Evolutionary conservation across 2,329 filamentous ascomycete species (phyloP).

Genomic region (Colletotrichum theobromicola): DNA sequence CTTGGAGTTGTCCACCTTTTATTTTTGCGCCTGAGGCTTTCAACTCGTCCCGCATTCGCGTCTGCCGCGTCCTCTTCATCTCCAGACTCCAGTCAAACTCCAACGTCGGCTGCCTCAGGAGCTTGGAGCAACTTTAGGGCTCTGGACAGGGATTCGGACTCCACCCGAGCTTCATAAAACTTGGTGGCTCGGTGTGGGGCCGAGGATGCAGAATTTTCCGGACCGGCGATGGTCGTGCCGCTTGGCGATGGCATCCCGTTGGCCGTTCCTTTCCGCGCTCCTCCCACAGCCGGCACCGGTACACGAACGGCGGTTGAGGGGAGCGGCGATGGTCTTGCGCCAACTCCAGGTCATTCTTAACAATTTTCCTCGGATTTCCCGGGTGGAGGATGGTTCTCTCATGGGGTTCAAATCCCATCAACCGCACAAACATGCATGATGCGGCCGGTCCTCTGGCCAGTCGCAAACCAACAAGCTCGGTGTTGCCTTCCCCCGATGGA

Average conservation of each 20-base stretch:
- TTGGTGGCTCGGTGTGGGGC: constrained; percentile 12
- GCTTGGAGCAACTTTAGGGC: neutral
- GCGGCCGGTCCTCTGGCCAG: neutral
- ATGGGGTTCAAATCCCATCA: neutral
- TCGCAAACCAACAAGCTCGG: neutral
- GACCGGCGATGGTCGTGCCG: neutral
- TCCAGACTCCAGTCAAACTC: neutral
- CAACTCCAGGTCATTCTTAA: neutral
- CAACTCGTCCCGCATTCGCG: neutral
- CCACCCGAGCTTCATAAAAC: constrained; percentile 7
- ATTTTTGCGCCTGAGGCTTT: neutral
- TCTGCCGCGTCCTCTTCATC: neutral
- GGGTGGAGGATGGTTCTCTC: neutral
- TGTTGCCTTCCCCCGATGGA: neutral
- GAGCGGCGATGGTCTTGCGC: neutral
- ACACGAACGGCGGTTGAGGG: neutral
- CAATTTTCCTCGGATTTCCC: neutral
- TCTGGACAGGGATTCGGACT: neutral
- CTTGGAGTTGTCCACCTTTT: neutral
- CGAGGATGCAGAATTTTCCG: constrained; percentile 18
- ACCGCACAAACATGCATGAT: neutral
- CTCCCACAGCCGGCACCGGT: neutral
- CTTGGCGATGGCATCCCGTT: neutral
- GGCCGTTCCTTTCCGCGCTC: neutral
- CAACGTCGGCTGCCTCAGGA: constrained; percentile 4